These are phyloP conservation scores for Diaporthe helianthi DNA, from an alignment of 2,329 filamentous ascomycete genomes.

Conservation along the genomic window DNA sequence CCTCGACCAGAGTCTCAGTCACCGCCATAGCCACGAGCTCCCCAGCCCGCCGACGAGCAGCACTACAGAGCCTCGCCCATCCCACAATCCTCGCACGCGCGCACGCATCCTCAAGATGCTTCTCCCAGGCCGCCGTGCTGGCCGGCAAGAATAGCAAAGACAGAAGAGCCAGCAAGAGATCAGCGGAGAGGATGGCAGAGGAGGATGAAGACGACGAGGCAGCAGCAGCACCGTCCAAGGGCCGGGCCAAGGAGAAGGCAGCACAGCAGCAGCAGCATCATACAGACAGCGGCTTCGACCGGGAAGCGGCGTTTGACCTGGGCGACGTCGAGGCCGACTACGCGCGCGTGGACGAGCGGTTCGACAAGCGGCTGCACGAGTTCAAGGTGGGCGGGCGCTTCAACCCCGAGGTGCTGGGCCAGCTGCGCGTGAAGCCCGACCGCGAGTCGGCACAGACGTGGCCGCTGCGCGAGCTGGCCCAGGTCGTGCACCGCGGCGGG, in stretches of 20 bases:
- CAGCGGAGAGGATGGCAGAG: neutral
- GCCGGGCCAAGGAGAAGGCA: conserved; percentile 31
- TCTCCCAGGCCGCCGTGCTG: conserved; percentile 30
- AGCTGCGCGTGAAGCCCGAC: conserved; percentile 50
- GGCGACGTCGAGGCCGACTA: conserved; percentile 41
- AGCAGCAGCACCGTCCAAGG: conserved; percentile 17
- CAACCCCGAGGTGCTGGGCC: conserved; percentile 57
- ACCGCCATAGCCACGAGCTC: conserved; percentile 13
- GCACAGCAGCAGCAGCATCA: too few relatives aligned
- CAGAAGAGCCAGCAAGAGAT: conserved; percentile 10
- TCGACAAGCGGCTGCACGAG: conserved; percentile 49
- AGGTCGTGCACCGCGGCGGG: conserved; percentile 57
- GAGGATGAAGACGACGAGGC: conserved; percentile 18
- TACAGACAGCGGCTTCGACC: conserved; percentile 30
- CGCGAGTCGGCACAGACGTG: conserved; percentile 45
- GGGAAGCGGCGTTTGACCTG: conserved; percentile 43
- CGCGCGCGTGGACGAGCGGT: conserved; percentile 44
- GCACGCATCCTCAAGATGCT: neutral
- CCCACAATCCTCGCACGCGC: neutral
- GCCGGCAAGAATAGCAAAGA: conserved; percentile 31
- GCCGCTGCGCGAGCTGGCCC: conserved; percentile 62
- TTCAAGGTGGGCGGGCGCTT: conserved; percentile 57
- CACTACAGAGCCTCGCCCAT: neutral
- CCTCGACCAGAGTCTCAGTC: neutral
- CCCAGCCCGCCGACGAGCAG: neutral